Conservation (phyloP, 148 eudicot species). For the Hydrangea macrophylla region DNA sequence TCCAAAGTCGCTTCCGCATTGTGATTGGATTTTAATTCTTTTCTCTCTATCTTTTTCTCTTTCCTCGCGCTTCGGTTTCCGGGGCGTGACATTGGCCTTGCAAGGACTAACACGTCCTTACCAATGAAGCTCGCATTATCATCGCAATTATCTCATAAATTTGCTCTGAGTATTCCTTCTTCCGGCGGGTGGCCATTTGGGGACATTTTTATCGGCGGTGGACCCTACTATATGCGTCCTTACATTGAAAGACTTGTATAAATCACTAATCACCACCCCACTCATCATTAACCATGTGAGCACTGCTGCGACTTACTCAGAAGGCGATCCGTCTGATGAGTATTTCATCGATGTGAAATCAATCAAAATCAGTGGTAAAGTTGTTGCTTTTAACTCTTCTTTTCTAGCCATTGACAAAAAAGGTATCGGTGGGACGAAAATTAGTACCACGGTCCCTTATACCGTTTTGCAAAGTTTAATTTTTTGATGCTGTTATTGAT, state of each 20-base stretch:
- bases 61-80: too few relatives aligned
- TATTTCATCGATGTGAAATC: constrained; percentile 28
- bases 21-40: too few relatives aligned
- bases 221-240: constrained; percentile 21
- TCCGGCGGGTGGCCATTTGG: constrained; percentile 10
- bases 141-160: constrained; percentile 27
- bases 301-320: background rate
- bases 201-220: constrained; percentile 19
- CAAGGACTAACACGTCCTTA: constrained; percentile 15
- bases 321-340: constrained; percentile 17
- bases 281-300: constrained; percentile 17
- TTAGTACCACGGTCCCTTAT: constrained; percentile 24
- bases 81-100: too few relatives aligned
- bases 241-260: constrained; percentile 1
- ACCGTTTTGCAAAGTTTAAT: constrained; percentile 22
- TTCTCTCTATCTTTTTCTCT: too few relatives aligned
- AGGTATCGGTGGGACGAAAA: constrained; percentile 32
- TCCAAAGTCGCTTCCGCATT: too few relatives aligned
- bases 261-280: constrained; percentile 15
- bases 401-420: constrained; percentile 17
- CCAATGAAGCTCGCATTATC: constrained; percentile 27
- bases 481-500: constrained; percentile 18
- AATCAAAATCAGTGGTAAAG: constrained; percentile 18
- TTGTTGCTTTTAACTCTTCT: constrained; percentile 16
- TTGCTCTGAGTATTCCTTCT: constrained; percentile 41